These are phyloP conservation scores for Arbutus unedo DNA, from an alignment of 148 eudicot genomes.

Conservation along the genomic window DNA sequence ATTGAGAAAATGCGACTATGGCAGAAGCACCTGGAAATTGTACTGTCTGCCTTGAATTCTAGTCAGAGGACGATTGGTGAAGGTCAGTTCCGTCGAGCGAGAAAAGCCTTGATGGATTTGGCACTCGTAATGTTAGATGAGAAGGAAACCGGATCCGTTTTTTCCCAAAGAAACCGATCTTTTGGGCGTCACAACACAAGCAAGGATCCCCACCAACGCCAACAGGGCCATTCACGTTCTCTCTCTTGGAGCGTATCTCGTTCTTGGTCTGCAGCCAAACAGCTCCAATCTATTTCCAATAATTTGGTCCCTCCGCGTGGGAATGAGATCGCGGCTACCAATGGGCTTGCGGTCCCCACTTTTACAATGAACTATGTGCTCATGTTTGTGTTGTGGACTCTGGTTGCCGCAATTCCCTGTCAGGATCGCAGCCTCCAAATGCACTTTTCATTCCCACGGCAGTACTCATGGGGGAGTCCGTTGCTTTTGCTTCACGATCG, in stretches of 20 bases:
- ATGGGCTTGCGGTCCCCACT: conserved; percentile 44
- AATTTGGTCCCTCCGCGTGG: conserved; percentile 43
- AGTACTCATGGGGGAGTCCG: conserved; percentile 53
- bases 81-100: conserved; percentile 52
- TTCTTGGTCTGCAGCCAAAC: conserved; percentile 70
- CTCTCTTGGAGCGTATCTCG: conserved; percentile 72
- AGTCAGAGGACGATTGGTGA: conserved; percentile 30
- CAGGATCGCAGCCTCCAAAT: conserved; percentile 58
- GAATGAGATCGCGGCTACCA: conserved; percentile 44
- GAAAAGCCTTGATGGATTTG: conserved; percentile 61
- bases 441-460: conserved; percentile 48
- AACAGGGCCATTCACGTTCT: conserved; percentile 49
- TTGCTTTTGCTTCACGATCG: conserved; percentile 40
- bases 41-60: conserved; percentile 42
- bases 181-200: conserved; percentile 47
- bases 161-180: conserved; percentile 56
- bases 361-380: conserved; percentile 55
- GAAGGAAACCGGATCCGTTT: conserved; percentile 41
- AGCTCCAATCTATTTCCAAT: conserved; percentile 54
- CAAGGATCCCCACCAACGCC: conserved; percentile 29
- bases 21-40: conserved; percentile 61
- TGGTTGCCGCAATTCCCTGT: conserved; percentile 75
- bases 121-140: conserved; percentile 55
- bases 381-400: conserved; percentile 55
- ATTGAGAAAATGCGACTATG: conserved; percentile 56